Base-by-base conservation (phyloP, 345 rosid genomes). In the Populus euphratica region DNA sequence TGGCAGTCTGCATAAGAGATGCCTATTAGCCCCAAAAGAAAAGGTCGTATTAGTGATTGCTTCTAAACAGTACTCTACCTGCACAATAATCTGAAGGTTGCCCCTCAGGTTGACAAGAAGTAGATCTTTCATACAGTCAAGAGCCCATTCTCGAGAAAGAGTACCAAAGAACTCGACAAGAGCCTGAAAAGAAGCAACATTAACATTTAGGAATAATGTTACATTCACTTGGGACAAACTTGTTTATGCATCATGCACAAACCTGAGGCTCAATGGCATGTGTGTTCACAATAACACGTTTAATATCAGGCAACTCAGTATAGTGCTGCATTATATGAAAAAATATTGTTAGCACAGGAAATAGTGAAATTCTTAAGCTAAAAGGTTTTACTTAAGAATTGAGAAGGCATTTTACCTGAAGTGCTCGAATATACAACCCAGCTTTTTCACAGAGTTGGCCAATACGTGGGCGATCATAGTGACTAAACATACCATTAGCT, bases 211-310 rank as follows among this genome's bases (percentile, higher is more conserved):
- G 3, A 20, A 67, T 14, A 12, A 35, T 36, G 62, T 36, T 56
- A 38, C 52, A 73, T 31, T 61, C 9, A 3, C 74, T 11, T 33
- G 29, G 63, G 68, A 25, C 50, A 61, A 11, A 36, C 33, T 20
- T 50, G 11, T 50, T 47, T 56, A 25, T 52, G 52, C 13, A 23
- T 44, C 35, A 17, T 68, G 27, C 18, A 23, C 68, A 75, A 82
- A 94, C 98, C 97, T 93, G 98, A 38, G 97, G 98, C 89, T 94
- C 98, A 78, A 94, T 94, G 52, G 94, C 98, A 89, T 94, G 97
- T 31, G 98, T 94, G 77, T 94, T 92, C 77, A 94, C 98, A 43
- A 94, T 94, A 21, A 94, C 95, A 84, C 98, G 97, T 82, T 94
- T 94, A 77, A 94, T 90, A 89, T 94, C 98, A 23, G 95, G 94